Conservation (phyloP, 495 filamentous ascomycete genomes). For the Parathielavia hyrcaniae region DNA sequence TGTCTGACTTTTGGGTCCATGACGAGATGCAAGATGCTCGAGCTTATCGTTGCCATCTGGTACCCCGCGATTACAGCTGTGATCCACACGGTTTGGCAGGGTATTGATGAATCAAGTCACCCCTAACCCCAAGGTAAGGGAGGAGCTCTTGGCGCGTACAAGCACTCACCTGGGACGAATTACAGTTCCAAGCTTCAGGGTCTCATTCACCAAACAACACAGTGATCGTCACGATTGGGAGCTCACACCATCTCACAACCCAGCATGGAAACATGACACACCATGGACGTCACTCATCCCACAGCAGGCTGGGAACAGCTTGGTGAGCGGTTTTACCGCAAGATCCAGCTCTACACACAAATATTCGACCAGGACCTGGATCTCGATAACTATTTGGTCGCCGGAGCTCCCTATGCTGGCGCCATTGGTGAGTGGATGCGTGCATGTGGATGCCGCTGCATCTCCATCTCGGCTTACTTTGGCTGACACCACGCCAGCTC, state of each 20-base stretch:
- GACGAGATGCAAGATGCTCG: constrained; percentile 3
- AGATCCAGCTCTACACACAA: constrained; percentile 81
- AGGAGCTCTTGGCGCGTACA: too few species aligned
- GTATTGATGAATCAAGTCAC: too few species aligned
- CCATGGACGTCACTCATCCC: constrained; percentile 53
- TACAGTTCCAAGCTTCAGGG: not conserved
- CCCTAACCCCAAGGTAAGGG: too few species aligned
- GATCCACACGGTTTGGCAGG: too few species aligned
- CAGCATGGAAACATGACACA: constrained; percentile 37
- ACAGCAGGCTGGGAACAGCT: constrained; percentile 90
- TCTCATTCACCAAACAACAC: constrained; percentile 5
- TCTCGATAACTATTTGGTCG: constrained; percentile 88
- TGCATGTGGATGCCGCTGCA: too few species aligned
- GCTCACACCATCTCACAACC: not conserved
- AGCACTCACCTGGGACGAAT: too few species aligned
- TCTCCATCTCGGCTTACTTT: constrained; percentile 5
- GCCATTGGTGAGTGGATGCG: constrained; percentile 63
- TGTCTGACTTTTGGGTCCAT: not conserved
- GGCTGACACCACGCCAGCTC: constrained; percentile 48
- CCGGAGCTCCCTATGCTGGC: constrained; percentile 89
- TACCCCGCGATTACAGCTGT: not conserved
- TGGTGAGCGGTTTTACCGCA: constrained; percentile 89
- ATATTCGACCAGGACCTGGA: constrained; percentile 89
- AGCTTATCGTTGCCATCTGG: constrained; percentile 5
- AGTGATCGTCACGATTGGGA: not conserved